A percentile compares a stretch with the other conserved stretches of the same genome.
These are phyloP conservation scores for Aspergillus tanneri DNA, from an alignment of 2,329 filamentous ascomycete species.

Conservation along the genomic window DNA sequence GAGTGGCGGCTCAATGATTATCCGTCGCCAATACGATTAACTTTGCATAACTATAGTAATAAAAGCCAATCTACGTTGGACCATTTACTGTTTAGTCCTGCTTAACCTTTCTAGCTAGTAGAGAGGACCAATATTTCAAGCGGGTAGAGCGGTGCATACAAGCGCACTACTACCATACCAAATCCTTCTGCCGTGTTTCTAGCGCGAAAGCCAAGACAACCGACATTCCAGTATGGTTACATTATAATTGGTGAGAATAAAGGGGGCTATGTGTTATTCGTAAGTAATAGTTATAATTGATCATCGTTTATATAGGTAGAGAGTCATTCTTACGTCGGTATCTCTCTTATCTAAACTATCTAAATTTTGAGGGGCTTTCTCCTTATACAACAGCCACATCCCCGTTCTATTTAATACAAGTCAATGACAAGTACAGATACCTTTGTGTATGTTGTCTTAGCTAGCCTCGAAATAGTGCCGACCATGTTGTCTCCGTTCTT, in stretches of 20 bases:
- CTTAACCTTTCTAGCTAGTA: no score
- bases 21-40: no score
- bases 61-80: no score
- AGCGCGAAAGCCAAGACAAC: constrained; percentile 32
- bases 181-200: constrained; percentile 35
- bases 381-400: not conserved
- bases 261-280: not conserved
- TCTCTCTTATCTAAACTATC: not conserved
- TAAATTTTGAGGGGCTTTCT: not conserved
- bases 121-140: no score
- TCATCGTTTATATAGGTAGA: not conserved
- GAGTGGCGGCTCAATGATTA: no score
- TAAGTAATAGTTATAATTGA: not conserved
- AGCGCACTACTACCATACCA: constrained; percentile 12
- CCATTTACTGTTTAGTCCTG: no score
- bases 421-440: no score
- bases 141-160: constrained; percentile 19
- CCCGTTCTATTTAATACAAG: not conserved
- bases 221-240: constrained; percentile 2
- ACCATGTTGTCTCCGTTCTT: not conserved
- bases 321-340: not conserved
- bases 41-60: no score
- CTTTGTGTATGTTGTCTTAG: not conserved
- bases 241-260: not conserved
- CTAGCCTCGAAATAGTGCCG: not conserved